Percentiles rank a stretch among this genome's conserved stretches.
Evolutionary conservation across 2,329 filamentous ascomycete species (phyloP).

Genomic region (Chaetomium sp.): DNA sequence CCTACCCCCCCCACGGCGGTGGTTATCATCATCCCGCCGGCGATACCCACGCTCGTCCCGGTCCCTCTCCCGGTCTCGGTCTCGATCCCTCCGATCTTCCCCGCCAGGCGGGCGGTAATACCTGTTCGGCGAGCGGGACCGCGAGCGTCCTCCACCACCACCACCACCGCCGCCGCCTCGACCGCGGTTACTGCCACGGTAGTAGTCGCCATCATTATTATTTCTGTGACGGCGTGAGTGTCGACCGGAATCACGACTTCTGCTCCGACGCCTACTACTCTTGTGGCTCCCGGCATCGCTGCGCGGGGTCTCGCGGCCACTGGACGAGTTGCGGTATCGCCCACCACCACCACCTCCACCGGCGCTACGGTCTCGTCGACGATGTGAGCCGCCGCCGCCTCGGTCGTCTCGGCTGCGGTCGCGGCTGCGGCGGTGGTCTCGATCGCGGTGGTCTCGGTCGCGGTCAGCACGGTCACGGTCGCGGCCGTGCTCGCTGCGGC

Average conservation of each 20-base stretch:
- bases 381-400: conserved; percentile 14
- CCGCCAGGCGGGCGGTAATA: conserved; percentile 51
- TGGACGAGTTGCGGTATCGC: conserved; percentile 50
- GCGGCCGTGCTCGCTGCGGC: conserved; percentile 38
- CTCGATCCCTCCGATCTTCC: conserved; percentile 22
- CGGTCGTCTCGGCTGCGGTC: conserved; percentile 41
- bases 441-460: conserved; percentile 39
- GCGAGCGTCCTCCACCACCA: conserved; percentile 55
- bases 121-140: conserved; percentile 64
- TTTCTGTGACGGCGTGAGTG: conserved; percentile 63
- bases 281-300: conserved; percentile 73
- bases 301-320: conserved; percentile 57
- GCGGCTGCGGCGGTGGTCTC: conserved; percentile 35
- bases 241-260: conserved; percentile 70
- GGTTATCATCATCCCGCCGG: conserved; percentile 48
- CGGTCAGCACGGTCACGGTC: conserved; percentile 38
- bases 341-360: conserved; percentile 44
- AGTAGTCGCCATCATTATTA: conserved; percentile 62
- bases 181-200: conserved; percentile 49
- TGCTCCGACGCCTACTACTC: conserved; percentile 70
- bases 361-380: conserved; percentile 23
- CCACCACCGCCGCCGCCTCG: conserved; percentile 51
- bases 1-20: conserved; percentile 26
- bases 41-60: conserved; percentile 35
- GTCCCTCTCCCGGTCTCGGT: conserved; percentile 16